phyloP scores from a whole-genome alignment of 2,329 filamentous ascomycete genomes.

The Venturia pyrina region DNA sequence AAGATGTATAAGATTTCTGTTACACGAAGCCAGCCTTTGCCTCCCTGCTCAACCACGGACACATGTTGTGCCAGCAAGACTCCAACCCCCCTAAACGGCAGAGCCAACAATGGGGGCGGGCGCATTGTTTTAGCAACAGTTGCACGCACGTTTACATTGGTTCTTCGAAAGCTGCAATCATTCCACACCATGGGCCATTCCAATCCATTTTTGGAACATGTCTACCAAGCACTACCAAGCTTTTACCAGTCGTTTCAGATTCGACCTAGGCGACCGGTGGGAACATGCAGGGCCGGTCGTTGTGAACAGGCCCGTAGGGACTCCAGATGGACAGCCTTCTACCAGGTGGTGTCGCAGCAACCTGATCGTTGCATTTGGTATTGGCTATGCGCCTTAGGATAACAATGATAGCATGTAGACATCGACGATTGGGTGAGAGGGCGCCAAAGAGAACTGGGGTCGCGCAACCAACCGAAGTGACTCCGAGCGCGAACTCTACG shows the following conservation, averaged over 20 bases:
- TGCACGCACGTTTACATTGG: not conserved
- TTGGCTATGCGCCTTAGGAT: not conserved
- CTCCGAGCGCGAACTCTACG: not conserved
- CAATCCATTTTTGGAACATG: not conserved
- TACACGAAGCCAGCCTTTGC: not conserved
- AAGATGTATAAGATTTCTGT: not conserved
- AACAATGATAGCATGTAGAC: not conserved
- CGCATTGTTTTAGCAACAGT: not conserved
- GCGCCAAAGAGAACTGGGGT: not conserved
- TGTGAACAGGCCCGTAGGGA: not conserved
- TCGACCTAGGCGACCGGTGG: not conserved
- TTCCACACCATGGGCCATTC: not conserved
- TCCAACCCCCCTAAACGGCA: not conserved
- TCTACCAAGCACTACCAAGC: slow-evolving; percentile 7
- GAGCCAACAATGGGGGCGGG: not conserved
- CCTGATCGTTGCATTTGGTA: not conserved
- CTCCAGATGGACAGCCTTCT: not conserved
- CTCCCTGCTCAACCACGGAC: not conserved
- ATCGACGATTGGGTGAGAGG: not conserved
- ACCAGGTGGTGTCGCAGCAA: not conserved
- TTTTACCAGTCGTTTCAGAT: not conserved
- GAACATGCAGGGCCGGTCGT: not conserved
- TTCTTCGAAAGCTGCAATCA: not conserved
- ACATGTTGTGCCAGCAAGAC: not conserved
- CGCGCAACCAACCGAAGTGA: not conserved